These are phyloP conservation scores for Teratosphaeria nubilosa DNA, from an alignment of 2,329 filamentous ascomycete genomes.

Conservation along the genomic window DNA sequence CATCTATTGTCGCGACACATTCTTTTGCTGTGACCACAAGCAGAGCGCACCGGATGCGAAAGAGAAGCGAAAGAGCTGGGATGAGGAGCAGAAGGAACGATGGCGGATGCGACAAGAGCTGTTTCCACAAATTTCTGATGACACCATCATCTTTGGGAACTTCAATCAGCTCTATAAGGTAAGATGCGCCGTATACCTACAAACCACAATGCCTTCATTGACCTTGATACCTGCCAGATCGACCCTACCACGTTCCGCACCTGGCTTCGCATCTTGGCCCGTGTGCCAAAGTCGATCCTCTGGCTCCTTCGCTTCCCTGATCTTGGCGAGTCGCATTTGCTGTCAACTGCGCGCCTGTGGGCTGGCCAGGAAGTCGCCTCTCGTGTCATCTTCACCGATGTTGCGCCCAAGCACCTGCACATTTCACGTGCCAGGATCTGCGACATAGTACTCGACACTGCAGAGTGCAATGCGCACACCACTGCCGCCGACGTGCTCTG, in stretches of 20 bases:
- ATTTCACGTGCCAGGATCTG: constrained; percentile 86
- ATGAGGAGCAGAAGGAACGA: constrained; percentile 66
- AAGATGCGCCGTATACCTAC: constrained; percentile 18
- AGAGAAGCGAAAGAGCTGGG: constrained; percentile 64
- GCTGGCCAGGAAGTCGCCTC: constrained; percentile 74
- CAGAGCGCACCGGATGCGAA: constrained; percentile 71
- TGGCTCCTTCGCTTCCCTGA: constrained; percentile 98
- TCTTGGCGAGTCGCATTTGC: constrained; percentile 75
- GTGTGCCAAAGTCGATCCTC: constrained; percentile 75
- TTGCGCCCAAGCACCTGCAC: constrained; percentile 88
- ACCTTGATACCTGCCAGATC: constrained; percentile 49
- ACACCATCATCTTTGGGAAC: constrained; percentile 86
- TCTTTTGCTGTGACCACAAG: constrained; percentile 95
- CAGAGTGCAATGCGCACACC: constrained; percentile 96
- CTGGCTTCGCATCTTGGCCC: constrained; percentile 83
- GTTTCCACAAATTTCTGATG: constrained; percentile 72
- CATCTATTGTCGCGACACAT: constrained; percentile 86
- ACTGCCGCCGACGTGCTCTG: constrained; percentile 93
- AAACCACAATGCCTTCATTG: not conserved
- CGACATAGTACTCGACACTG: constrained; percentile 92
- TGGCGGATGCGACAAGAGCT: constrained; percentile 92
- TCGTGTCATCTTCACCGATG: constrained; percentile 89
- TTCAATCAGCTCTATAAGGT: constrained; percentile 99
- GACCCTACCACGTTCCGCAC: constrained; percentile 93
- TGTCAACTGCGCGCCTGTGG: constrained; percentile 71